phyloP scores from a whole-genome alignment of 257 asterid species.

The Capsicum rhomboideum region DNA sequence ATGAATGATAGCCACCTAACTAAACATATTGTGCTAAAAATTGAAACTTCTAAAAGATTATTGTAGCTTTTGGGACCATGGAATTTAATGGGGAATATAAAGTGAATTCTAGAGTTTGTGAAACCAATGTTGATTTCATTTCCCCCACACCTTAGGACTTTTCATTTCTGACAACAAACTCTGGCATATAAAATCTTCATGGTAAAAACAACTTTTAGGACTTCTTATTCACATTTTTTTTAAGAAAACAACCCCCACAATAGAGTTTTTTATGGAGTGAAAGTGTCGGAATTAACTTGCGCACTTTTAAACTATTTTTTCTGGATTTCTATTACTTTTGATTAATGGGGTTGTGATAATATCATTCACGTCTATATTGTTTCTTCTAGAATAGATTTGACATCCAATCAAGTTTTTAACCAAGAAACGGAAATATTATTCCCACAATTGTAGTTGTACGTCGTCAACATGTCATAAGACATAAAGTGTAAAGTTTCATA shows the following conservation, averaged over 20 bases:
- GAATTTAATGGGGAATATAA: neutral
- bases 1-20: neutral
- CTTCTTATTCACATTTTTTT: neutral
- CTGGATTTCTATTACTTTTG: too few species aligned
- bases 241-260: neutral
- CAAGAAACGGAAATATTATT: too few species aligned
- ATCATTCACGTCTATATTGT: too few species aligned
- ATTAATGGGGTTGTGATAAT: too few species aligned
- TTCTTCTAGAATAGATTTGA: too few species aligned
- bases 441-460: too few species aligned
- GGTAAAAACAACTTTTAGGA: conserved; percentile 6
- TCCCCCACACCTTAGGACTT: neutral
- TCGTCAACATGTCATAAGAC: too few species aligned
- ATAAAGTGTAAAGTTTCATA: too few species aligned
- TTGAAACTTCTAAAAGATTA: neutral
- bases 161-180: conserved; percentile 16
- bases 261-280: too few species aligned
- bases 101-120: conserved; percentile 22
- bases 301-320: too few species aligned
- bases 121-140: conserved; percentile 29
- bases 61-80: conserved; percentile 2
- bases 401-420: too few species aligned
- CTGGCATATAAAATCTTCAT: conserved; percentile 27
- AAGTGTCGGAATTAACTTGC: too few species aligned
- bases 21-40: neutral